Conservation (phyloP, 257 asterid species). For the Ehretia macrophylla region DNA sequence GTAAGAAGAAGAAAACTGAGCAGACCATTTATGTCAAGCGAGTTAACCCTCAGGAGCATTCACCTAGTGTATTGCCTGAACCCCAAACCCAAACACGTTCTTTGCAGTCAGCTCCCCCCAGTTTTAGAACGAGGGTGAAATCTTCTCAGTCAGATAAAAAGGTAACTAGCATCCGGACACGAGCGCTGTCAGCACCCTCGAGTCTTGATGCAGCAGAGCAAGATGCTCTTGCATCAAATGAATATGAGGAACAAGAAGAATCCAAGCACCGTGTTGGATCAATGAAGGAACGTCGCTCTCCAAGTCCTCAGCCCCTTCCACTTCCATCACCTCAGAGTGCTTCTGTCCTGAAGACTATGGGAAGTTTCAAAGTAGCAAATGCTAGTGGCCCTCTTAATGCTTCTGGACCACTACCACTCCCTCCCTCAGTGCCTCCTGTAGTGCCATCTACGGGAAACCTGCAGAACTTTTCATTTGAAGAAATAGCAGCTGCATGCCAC, state of each 20-base stretch:
- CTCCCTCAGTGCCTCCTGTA: slow-evolving; percentile 56
- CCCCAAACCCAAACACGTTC: slow-evolving; percentile 57
- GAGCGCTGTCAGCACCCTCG: slow-evolving; percentile 81
- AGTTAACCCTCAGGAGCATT: slow-evolving; percentile 53
- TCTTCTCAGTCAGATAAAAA: slow-evolving; percentile 36
- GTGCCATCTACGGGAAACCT: slow-evolving; percentile 44
- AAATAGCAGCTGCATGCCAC: slow-evolving; percentile 85
- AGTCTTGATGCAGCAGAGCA: slow-evolving; percentile 65
- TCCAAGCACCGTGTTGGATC: slow-evolving; percentile 56
- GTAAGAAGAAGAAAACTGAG: slow-evolving; percentile 68
- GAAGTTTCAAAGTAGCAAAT: slow-evolving; percentile 64
- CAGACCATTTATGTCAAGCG: slow-evolving; percentile 37
- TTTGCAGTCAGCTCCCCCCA: slow-evolving; percentile 88
- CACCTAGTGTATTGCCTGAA: slow-evolving; percentile 73
- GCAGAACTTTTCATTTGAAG: slow-evolving; percentile 60
- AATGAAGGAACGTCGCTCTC: slow-evolving; percentile 59
- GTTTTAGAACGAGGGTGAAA: slow-evolving; percentile 68
- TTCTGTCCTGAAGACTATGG: slow-evolving; percentile 45
- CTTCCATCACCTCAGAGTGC: slow-evolving; percentile 69
- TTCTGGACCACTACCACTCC: slow-evolving; percentile 89
- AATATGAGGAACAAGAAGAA: slow-evolving; percentile 68
- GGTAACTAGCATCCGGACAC: slow-evolving; percentile 38
- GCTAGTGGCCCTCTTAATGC: slow-evolving; percentile 58
- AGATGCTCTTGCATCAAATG: slow-evolving; percentile 43
- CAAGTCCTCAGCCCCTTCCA: slow-evolving; percentile 91